These are phyloP conservation scores for Neofusicoccum ribis DNA, from an alignment of 2,329 filamentous ascomycete genomes.

Conservation along the genomic window DNA sequence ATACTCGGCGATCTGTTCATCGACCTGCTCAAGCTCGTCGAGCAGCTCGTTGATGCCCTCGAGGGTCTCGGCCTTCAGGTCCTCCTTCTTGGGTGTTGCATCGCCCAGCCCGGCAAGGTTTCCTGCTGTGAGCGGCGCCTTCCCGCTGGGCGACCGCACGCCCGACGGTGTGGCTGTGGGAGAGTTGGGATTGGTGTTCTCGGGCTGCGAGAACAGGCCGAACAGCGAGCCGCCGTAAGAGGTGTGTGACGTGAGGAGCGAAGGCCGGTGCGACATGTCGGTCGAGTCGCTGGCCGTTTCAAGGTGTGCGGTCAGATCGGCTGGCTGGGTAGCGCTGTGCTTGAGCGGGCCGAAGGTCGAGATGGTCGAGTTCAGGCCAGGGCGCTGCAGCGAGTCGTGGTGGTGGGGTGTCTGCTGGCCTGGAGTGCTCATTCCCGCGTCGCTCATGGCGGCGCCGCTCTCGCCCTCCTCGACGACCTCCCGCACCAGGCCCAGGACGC, in stretches of 20 bases:
- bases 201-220: slow-evolving; percentile 75
- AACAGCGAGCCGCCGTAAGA: slow-evolving; percentile 80
- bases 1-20: slow-evolving; percentile 87
- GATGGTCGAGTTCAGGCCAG: slow-evolving; percentile 42
- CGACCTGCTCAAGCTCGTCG: slow-evolving; percentile 89
- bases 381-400: slow-evolving; percentile 39
- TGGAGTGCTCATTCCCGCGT: slow-evolving; percentile 55
- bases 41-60: slow-evolving; percentile 94
- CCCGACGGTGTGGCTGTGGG: slow-evolving; percentile 45
- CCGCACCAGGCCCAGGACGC: slow-evolving; percentile 85
- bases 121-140: slow-evolving; percentile 33
- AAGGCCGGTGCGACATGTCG: slow-evolving; percentile 53
- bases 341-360: slow-evolving; percentile 50
- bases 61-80: slow-evolving; percentile 86
- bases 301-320: slow-evolving; percentile 30
- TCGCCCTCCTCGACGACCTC: slow-evolving; percentile 86
- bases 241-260: slow-evolving; percentile 61
- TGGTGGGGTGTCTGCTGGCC: slow-evolving; percentile 41
- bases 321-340: slow-evolving; percentile 41
- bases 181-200: slow-evolving; percentile 47
- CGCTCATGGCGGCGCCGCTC: slow-evolving; percentile 59
- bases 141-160: slow-evolving; percentile 51
- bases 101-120: slow-evolving; percentile 41
- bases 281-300: slow-evolving; percentile 38
- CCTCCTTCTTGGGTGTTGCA: slow-evolving; percentile 41